Evolutionary conservation across 352 stramenopile genomes (phyloP), one percentile per base, ranked within the genome.

Genomic region (Globisporangium heterothallicum): DNA sequence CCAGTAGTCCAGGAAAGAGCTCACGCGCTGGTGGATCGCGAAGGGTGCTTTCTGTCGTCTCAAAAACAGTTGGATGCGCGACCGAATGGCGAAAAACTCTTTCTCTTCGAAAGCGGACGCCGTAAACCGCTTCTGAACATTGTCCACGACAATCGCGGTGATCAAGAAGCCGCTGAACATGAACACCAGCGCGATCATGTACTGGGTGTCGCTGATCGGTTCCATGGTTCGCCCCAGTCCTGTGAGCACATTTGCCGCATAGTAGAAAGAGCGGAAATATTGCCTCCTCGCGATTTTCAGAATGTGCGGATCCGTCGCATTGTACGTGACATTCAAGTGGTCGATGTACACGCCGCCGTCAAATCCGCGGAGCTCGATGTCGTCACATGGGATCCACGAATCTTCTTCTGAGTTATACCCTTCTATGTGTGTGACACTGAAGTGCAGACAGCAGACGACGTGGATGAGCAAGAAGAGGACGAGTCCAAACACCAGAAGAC

Each of bases 381-480:
- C 68, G 27, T 63, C 25, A 22, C 53, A 64, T n/a, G 64, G 65
- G 6, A 71, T 56, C 65, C 65, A 74, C 4, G 65, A 50, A 38
- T 74, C 65, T 19, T 71, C 55, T 7, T 47, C 42, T 10, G 46
- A 2, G 34, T 59, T 68, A 34, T 64, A 74, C 12, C 65, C 65
- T 35, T 74, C 65, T n/a, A 60, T 50, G 32, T 83, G 38, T 10
- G 46, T 67, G 38, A 83, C 59, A 38, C 62, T 58, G 24, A 71
- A 74, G 43, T 69, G 50, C n/a, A 74, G 27, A 14, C 75, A 86
- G 0, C 60, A 66, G 14, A 83, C 64, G 7, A 80, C 34, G 18
- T 86, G 75, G 32, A 82, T 78, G 21, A 84, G 57, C 66, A 83
- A 67, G n/a, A 76, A 63, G 13, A 72, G 54, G 5, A 71, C 51